These are phyloP conservation scores for Pisolithus microcarpus DNA, from an alignment of 768 basidiomycete species.

Conservation along the genomic window DNA sequence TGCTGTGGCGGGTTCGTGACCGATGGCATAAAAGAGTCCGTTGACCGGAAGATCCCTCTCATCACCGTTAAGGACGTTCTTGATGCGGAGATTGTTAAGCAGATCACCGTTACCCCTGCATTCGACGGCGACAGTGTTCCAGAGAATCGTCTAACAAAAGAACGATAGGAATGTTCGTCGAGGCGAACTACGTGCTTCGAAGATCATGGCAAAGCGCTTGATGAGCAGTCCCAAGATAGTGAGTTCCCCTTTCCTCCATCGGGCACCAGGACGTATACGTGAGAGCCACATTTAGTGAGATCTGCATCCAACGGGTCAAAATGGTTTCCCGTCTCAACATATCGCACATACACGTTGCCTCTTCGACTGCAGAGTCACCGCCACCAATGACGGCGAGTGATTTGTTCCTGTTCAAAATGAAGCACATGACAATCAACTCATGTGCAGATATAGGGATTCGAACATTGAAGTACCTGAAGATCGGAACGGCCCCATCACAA, in stretches of 20 bases:
- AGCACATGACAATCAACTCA: background rate
- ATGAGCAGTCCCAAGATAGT: constrained; percentile 87
- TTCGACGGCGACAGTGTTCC: constrained; percentile 91
- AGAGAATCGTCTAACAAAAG: constrained; percentile 61
- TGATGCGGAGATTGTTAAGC: constrained; percentile 73
- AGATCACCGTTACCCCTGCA: constrained; percentile 95
- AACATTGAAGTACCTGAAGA: constrained; percentile 61
- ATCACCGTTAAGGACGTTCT: constrained; percentile 75
- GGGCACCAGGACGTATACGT: constrained; percentile 90
- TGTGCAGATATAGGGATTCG: background rate
- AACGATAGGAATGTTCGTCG: no score
- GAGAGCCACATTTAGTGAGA: constrained; percentile 92
- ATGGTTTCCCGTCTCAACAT: background rate
- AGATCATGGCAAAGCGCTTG: constrained; percentile 96
- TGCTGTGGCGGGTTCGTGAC: constrained; percentile 87
- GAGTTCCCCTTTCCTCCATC: constrained; percentile 15
- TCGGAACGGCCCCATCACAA: constrained; percentile 98
- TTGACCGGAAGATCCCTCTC: constrained; percentile 79
- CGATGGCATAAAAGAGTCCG: constrained; percentile 95
- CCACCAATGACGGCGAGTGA: no score
- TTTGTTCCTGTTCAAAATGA: no score
- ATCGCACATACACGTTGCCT: constrained; percentile 87
- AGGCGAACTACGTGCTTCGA: constrained; percentile 88
- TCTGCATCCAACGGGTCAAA: constrained; percentile 36
- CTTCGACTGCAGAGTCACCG: no score